phyloP scores from a whole-genome alignment of 2,329 filamentous ascomycete species.

The Beauveria asiatica region DNA sequence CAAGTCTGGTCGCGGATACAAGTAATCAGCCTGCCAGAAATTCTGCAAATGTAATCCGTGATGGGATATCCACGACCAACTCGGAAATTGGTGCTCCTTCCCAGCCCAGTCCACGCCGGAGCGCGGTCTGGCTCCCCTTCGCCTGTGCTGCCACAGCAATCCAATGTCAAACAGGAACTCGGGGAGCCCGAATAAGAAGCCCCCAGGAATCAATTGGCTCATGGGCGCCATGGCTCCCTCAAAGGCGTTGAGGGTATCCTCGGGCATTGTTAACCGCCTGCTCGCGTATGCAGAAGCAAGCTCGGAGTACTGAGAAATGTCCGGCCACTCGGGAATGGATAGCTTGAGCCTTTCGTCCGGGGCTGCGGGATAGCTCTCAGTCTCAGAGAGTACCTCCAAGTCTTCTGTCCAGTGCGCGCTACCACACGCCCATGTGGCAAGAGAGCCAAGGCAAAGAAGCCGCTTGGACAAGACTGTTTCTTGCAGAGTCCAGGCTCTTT shows the following conservation, averaged over 20 bases:
- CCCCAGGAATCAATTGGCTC: neutral
- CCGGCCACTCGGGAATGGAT: conserved; percentile 2
- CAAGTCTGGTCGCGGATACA: conserved; percentile 1
- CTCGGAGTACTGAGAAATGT: neutral
- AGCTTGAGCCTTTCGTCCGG: neutral
- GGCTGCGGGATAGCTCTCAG: neutral
- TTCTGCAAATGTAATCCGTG: conserved; percentile 1
- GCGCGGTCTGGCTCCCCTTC: conserved; percentile 5
- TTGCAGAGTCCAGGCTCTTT: conserved; percentile 10
- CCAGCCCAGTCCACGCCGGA: neutral
- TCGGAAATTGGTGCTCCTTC: neutral
- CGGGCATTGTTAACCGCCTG: conserved; percentile 2
- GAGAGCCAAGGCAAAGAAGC: neutral
- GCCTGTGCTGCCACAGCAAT: conserved; percentile 5
- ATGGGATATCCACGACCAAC: conserved; percentile 12
- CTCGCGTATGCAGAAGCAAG: conserved; percentile 6
- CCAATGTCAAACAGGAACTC: conserved; percentile 10
- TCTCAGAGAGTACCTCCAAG: conserved; percentile 1
- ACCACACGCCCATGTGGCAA: conserved; percentile 9
- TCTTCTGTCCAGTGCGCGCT: conserved; percentile 10
- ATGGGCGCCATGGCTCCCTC: conserved; percentile 9
- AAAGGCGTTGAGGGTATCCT: conserved; percentile 9
- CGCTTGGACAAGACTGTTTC: conserved; percentile 10
- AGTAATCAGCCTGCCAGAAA: conserved; percentile 7
- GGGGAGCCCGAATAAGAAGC: conserved; percentile 3